Conservation (phyloP, 2,329 filamentous ascomycete species). For the Fusarium fujikuroi region DNA sequence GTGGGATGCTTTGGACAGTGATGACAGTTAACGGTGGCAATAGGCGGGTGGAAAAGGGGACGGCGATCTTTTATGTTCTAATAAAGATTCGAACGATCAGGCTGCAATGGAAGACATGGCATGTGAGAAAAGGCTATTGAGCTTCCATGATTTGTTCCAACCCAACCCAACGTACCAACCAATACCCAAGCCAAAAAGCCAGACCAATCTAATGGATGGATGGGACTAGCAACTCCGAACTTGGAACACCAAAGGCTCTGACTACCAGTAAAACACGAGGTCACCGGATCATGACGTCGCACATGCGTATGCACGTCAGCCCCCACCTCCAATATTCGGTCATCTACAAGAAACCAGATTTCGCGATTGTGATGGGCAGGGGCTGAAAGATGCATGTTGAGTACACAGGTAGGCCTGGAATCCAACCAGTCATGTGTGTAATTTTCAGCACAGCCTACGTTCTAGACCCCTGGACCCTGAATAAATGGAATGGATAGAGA, state of each 20-base stretch:
- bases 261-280: constrained; percentile 14
- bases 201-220: constrained; percentile 8
- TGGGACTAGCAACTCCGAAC: constrained; percentile 1
- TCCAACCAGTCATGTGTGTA: constrained; percentile 22
- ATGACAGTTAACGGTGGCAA: constrained; percentile 21
- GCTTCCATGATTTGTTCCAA: constrained; percentile 29
- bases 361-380: constrained; percentile 21
- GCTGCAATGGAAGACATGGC: constrained; percentile 5
- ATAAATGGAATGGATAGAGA: neutral
- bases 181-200: constrained; percentile 27
- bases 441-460: neutral
- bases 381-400: constrained; percentile 4
- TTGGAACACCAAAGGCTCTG: constrained; percentile 11
- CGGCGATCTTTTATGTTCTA: constrained; percentile 40
- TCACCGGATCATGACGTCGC: constrained; percentile 41
- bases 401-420: neutral
- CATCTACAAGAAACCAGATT: constrained; percentile 41
- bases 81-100: constrained; percentile 2
- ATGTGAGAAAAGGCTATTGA: constrained; percentile 12
- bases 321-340: constrained; percentile 18
- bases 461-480: constrained; percentile 41
- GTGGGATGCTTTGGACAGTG: constrained; percentile 6
- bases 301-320: constrained; percentile 43
- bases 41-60: constrained; percentile 2
- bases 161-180: constrained; percentile 9